Evolutionary conservation across 495 filamentous ascomycete species (phyloP).

Genomic region (Letharia lupina): DNA sequence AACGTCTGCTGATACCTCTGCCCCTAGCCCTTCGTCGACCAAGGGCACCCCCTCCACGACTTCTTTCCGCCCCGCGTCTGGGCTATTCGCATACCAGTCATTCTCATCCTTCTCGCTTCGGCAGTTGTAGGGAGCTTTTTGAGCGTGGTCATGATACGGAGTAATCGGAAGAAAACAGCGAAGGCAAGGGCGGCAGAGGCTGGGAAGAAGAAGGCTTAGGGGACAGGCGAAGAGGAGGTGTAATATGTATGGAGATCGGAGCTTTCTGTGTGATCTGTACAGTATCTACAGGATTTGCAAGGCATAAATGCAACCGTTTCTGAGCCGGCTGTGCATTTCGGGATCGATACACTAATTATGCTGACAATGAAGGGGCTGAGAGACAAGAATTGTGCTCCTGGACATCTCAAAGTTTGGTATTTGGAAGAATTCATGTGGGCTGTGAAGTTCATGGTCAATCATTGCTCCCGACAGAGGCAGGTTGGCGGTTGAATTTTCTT

Average conservation of each 20-base stretch:
- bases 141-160: conserved; percentile 96
- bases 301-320: background rate
- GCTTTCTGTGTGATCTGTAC: background rate
- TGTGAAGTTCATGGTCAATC: background rate
- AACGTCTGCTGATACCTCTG: conserved; percentile 11
- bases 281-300: background rate
- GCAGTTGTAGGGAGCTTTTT: conserved; percentile 96
- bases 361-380: background rate
- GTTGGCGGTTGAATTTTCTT: background rate
- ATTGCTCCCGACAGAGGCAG: background rate
- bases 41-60: conserved; percentile 83
- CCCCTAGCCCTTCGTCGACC: conserved; percentile 87
- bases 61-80: conserved; percentile 96
- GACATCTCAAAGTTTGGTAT: background rate
- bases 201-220: conserved; percentile 55
- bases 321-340: background rate
- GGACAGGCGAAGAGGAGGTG: background rate
- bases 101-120: conserved; percentile 82
- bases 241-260: background rate
- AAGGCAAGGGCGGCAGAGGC: conserved; percentile 73
- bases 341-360: background rate
- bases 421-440: background rate
- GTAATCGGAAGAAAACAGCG: conserved; percentile 92
- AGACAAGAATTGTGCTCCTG: too few relatives aligned
- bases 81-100: conserved; percentile 97